Conservation (phyloP, 306 rosid species). For the Glycine latifolia region DNA sequence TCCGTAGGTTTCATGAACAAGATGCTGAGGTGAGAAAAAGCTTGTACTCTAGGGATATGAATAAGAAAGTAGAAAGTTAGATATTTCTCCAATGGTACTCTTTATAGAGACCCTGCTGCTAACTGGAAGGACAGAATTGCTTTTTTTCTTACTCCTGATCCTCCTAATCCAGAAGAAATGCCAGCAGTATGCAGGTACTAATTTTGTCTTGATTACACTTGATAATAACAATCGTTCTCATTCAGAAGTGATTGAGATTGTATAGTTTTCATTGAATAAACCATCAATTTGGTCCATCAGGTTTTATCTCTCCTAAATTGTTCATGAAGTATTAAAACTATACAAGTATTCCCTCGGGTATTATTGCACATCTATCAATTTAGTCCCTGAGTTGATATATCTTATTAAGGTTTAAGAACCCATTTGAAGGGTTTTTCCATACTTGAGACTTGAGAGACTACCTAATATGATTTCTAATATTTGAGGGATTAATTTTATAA, state of each 20-base stretch:
- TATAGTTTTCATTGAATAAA: no score
- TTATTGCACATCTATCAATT: no score
- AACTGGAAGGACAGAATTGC: slow-evolving; percentile 41
- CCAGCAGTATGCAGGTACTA: slow-evolving; percentile 41
- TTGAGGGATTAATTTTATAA: no score
- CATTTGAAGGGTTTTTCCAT: no score
- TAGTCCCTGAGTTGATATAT: no score
- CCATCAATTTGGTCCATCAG: no score
- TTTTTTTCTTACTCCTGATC: neutral
- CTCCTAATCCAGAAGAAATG: slow-evolving; percentile 34
- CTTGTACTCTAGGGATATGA: slow-evolving; percentile 30
- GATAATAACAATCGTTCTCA: neutral
- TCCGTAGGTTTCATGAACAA: slow-evolving; percentile 58
- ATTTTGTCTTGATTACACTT: neutral
- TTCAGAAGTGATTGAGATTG: neutral
- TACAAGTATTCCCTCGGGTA: no score
- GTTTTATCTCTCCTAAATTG: no score
- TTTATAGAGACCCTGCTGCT: slow-evolving; percentile 29
- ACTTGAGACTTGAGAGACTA: no score
- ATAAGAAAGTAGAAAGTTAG: slow-evolving; percentile 42
- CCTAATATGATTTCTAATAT: no score
- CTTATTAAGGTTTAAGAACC: no score
- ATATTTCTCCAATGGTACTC: slow-evolving; percentile 37
- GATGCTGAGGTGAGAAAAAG: slow-evolving; percentile 43
- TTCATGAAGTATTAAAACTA: no score